Evolutionary conservation across 352 stramenopile species (phyloP).

Genomic region (Stephanocyclus meneghinianus): DNA sequence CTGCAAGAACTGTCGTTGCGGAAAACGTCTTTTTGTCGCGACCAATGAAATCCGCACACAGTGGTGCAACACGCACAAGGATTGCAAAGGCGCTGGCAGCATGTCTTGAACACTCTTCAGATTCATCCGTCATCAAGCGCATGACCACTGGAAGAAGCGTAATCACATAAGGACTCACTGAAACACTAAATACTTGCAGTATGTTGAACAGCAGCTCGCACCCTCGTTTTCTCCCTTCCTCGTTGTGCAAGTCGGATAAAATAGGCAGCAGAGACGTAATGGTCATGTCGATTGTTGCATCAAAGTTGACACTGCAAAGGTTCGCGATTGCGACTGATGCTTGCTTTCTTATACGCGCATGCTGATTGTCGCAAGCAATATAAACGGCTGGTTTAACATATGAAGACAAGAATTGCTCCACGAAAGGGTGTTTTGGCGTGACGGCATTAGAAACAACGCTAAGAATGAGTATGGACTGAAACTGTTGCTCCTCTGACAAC

Average conservation of each 20-base stretch:
- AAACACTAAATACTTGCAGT: conserved; percentile 50
- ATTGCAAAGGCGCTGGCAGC: conserved; percentile 74
- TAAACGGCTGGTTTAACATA: conserved; percentile 28
- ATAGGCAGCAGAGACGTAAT: conserved; percentile 36
- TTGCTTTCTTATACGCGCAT: conserved; percentile 17
- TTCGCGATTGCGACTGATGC: conserved; percentile 37
- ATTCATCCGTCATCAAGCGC: conserved; percentile 75
- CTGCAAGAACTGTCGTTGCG: not conserved
- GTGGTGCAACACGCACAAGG: conserved; percentile 73
- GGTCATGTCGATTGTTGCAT: conserved; percentile 44
- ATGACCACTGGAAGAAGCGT: conserved; percentile 72
- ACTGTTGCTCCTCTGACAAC: conserved; percentile 12
- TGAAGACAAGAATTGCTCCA: conserved; percentile 26
- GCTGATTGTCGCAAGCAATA: conserved; percentile 38
- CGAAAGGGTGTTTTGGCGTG: conserved; percentile 10
- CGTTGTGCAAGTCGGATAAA: conserved; percentile 45
- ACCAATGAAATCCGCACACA: conserved; percentile 47
- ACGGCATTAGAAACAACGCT: conserved; percentile 33
- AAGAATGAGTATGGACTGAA: conserved; percentile 35
- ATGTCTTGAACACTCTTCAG: conserved; percentile 59
- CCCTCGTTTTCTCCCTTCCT: conserved; percentile 46
- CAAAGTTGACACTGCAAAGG: conserved; percentile 47
- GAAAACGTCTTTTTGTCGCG: conserved; percentile 2
- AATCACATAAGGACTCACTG: conserved; percentile 63
- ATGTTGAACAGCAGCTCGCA: conserved; percentile 61